A percentile compares a stretch with the other conserved stretches of the same genome.
Conservation (phyloP, 2,329 filamentous ascomycete species). For the Trichoderma arundinaceum region DNA sequence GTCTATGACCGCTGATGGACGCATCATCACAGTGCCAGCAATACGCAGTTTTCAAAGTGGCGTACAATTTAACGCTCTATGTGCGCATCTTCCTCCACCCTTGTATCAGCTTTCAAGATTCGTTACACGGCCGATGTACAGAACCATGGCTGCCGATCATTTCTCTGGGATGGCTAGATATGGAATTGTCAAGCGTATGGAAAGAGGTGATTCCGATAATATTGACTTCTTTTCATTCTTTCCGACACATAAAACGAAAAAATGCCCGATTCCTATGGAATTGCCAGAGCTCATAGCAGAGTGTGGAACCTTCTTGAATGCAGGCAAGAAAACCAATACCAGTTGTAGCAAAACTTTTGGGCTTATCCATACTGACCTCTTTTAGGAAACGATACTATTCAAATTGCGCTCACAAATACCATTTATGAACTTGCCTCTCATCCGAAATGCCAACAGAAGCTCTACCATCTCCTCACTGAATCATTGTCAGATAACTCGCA, state of each 20-base stretch:
- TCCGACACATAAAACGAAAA: neutral
- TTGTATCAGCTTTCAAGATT: neutral
- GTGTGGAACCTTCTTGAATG: neutral
- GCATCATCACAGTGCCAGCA: neutral
- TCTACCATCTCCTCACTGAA: neutral
- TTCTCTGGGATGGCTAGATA: neutral
- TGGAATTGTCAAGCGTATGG: neutral
- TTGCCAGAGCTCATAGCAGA: neutral
- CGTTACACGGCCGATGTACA: neutral
- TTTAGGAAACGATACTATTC: neutral
- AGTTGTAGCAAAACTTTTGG: no score
- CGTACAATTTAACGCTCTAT: neutral
- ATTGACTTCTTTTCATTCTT: conserved; percentile 1
- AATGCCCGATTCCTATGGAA: neutral
- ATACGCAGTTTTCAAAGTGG: neutral
- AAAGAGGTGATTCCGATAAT: neutral
- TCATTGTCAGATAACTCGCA: neutral
- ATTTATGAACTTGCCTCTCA: neutral
- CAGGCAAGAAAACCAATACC: neutral
- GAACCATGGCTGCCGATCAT: neutral
- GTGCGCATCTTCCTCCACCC: neutral
- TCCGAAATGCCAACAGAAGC: neutral
- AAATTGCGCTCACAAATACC: neutral
- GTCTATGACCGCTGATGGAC: neutral
- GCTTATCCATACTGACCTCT: neutral